Percentiles rank a stretch among this genome's conserved stretches.
Conservation (phyloP, 2,329 filamentous ascomycete species). For the Penicillium concentricum region DNA sequence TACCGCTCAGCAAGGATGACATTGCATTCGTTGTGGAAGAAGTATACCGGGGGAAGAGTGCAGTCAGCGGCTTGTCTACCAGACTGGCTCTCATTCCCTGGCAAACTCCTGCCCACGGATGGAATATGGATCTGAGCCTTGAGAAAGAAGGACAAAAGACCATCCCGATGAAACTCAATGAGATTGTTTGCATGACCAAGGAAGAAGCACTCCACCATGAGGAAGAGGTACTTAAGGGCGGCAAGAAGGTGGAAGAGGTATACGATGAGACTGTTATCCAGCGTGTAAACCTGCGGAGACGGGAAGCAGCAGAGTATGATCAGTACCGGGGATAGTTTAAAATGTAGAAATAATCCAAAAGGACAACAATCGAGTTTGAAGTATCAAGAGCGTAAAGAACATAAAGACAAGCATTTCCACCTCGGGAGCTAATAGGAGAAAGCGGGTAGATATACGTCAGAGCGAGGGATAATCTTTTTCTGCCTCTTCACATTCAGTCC, state of each 20-base stretch:
- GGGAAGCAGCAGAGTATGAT: slow-evolving; percentile 62
- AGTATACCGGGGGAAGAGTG: slow-evolving; percentile 78
- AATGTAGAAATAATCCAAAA: not conserved
- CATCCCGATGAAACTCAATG: slow-evolving; percentile 64
- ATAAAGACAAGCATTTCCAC: not conserved
- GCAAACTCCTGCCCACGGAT: slow-evolving; percentile 63
- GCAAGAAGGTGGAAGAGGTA: slow-evolving; percentile 66
- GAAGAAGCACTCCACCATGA: slow-evolving; percentile 82
- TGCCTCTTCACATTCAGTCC: not conserved
- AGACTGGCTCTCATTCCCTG: slow-evolving; percentile 79
- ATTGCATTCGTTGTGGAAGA: slow-evolving; percentile 88
- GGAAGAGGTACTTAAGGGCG: slow-evolving; percentile 70
- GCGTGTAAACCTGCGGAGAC: slow-evolving; percentile 64
- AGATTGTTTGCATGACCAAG: slow-evolving; percentile 89
- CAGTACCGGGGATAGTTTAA: slow-evolving; percentile 44
- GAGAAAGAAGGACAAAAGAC: slow-evolving; percentile 69
- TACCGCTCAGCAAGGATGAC: slow-evolving; percentile 76
- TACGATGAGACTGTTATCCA: slow-evolving; percentile 69
- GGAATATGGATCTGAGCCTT: slow-evolving; percentile 61
- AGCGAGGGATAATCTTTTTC: not conserved
- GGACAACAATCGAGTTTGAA: not conserved
- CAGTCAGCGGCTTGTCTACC: slow-evolving; percentile 76
- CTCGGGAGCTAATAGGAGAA: not conserved
- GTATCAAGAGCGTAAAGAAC: not conserved
- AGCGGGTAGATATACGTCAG: slow-evolving; percentile 6